These are phyloP conservation scores for Chrysoporthe austroafricana DNA, from an alignment of 2,329 filamentous ascomycete genomes.

Conservation along the genomic window DNA sequence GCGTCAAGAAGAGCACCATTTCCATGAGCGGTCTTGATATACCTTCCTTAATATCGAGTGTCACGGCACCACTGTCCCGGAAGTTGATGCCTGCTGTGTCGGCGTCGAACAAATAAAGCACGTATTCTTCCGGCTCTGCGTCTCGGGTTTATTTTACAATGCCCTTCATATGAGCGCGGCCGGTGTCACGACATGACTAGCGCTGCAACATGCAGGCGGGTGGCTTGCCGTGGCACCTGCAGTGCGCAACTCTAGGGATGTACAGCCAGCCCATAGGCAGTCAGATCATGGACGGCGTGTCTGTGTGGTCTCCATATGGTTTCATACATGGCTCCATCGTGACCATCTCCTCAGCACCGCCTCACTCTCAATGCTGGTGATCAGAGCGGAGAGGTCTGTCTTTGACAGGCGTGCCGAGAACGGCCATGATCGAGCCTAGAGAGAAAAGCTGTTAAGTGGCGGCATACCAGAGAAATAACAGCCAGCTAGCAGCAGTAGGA, in stretches of 20 bases:
- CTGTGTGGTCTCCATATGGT: too few relatives aligned
- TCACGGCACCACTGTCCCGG: conserved; percentile 24
- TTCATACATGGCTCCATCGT: too few relatives aligned
- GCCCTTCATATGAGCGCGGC: neutral
- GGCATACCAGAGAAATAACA: too few relatives aligned
- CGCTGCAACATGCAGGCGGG: neutral
- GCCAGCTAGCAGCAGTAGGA: too few relatives aligned
- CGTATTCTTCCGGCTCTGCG: conserved; percentile 28
- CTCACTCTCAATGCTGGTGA: too few relatives aligned
- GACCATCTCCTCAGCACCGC: too few relatives aligned
- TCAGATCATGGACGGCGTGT: too few relatives aligned
- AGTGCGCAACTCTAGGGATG: neutral
- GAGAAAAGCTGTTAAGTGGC: too few relatives aligned
- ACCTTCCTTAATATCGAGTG: conserved; percentile 5
- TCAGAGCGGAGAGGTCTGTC: too few relatives aligned
- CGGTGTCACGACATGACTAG: neutral
- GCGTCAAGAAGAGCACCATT: conserved; percentile 29
- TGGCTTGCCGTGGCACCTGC: neutral
- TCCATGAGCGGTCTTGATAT: conserved; percentile 27
- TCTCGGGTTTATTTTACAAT: neutral
- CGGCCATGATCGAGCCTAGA: too few relatives aligned
- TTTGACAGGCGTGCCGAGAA: too few relatives aligned
- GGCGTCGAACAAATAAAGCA: conserved; percentile 30
- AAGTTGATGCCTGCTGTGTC: conserved; percentile 29
- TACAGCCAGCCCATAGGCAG: too few relatives aligned